A percentile compares a stretch with the other conserved stretches of the same genome.
Conservation (phyloP, 2,329 filamentous ascomycete species). For the Beauveria medogensis region DNA sequence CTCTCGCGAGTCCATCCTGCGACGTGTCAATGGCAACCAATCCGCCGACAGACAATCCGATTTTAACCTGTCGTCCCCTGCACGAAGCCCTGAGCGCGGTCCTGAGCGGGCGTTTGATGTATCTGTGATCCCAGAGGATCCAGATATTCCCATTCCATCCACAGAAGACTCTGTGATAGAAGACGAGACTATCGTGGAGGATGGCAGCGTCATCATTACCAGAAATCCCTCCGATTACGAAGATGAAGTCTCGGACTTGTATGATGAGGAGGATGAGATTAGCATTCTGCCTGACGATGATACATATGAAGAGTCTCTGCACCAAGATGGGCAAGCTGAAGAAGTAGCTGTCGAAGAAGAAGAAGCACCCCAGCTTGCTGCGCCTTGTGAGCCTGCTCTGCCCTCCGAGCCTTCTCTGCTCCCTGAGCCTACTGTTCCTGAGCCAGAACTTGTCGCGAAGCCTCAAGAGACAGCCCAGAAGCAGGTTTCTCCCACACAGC, state of each 20-base stretch:
- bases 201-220: conserved; percentile 59
- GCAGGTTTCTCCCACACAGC: conserved; percentile 19
- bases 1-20: conserved; percentile 86
- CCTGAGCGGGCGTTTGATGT: conserved; percentile 37
- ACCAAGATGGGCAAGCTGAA: conserved; percentile 11
- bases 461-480: background rate
- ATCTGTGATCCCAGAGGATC: conserved; percentile 56
- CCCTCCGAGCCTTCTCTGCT: background rate
- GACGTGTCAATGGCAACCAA: conserved; percentile 66
- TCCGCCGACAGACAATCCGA: conserved; percentile 50
- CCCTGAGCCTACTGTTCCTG: background rate
- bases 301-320: conserved; percentile 1
- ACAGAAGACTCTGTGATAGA: conserved; percentile 62
- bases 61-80: conserved; percentile 55
- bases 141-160: conserved; percentile 83
- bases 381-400: background rate
- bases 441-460: background rate
- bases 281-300: conserved; percentile 58
- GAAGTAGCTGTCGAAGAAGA: conserved; percentile 31
- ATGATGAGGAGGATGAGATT: conserved; percentile 34
- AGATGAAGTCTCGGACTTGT: conserved; percentile 59
- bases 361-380: background rate
- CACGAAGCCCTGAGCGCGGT: conserved; percentile 48
- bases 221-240: conserved; percentile 53
- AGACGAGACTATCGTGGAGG: conserved; percentile 44